A percentile compares a stretch with the other conserved stretches of the same genome.
Conservation (phyloP, 2,329 filamentous ascomycete genomes). For the Hypoxylon sp. region DNA sequence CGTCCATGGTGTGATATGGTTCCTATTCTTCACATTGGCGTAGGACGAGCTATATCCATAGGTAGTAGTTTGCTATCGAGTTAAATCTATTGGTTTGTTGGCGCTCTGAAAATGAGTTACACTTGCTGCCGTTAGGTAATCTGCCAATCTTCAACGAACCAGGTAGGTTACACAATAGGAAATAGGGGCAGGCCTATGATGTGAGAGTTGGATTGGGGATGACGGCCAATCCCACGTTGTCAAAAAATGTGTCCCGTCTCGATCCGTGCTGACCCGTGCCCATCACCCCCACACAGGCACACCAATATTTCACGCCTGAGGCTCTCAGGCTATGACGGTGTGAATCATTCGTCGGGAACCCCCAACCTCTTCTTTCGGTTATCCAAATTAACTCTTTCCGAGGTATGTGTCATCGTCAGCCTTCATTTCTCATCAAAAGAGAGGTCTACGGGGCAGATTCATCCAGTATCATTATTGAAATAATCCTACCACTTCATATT, state of each 20-base stretch:
- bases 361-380: slow-evolving; percentile 19
- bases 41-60: slow-evolving; percentile 7
- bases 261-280: slow-evolving; percentile 17
- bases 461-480: slow-evolving; percentile 8
- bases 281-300: slow-evolving; percentile 14
- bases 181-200: slow-evolving; percentile 13
- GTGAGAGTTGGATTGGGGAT: slow-evolving; percentile 3
- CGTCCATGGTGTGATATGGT: slow-evolving; percentile 12
- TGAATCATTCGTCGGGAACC: slow-evolving; percentile 8
- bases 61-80: slow-evolving; percentile 21
- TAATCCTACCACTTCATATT: background rate
- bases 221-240: slow-evolving; percentile 21
- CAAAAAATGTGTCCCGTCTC: slow-evolving; percentile 5
- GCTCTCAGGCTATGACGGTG: slow-evolving; percentile 4
- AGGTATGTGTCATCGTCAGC: slow-evolving; percentile 13
- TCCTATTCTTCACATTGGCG: slow-evolving; percentile 1
- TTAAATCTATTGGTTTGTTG: slow-evolving; percentile 11
- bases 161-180: slow-evolving; percentile 17
- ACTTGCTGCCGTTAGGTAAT: slow-evolving; percentile 6
- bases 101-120: slow-evolving; percentile 1
- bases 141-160: slow-evolving; percentile 15
- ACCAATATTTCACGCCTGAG: slow-evolving; percentile 16
- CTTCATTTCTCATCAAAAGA: slow-evolving; percentile 12
- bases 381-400: slow-evolving; percentile 12
- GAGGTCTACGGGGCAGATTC: background rate